These are phyloP conservation scores for Podospora anserina DNA, from an alignment of 495 filamentous ascomycete genomes.

Conservation along the genomic window DNA sequence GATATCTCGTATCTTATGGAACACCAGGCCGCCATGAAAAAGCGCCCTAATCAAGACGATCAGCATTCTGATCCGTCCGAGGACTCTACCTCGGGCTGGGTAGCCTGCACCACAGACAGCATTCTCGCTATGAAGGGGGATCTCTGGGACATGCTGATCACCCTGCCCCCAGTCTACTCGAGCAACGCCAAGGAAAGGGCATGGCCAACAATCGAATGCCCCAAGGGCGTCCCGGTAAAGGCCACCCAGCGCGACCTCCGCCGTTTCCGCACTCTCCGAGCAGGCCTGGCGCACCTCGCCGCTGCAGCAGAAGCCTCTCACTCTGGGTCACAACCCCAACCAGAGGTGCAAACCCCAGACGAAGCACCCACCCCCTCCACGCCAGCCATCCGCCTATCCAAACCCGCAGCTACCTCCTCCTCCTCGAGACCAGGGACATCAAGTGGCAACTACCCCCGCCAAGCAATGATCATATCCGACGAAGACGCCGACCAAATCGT, in stretches of 20 bases:
- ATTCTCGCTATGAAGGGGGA: slow-evolving; percentile 78
- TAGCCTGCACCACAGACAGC: slow-evolving; percentile 92
- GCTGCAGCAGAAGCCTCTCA: slow-evolving; percentile 23
- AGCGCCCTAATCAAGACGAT: slow-evolving; percentile 22
- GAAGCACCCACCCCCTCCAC: slow-evolving; percentile 24
- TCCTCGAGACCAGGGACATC: slow-evolving; percentile 30
- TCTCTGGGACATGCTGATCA: slow-evolving; percentile 85
- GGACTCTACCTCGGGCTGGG: slow-evolving; percentile 67
- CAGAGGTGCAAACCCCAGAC: slow-evolving; percentile 19
- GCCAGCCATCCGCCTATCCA: slow-evolving; percentile 26
- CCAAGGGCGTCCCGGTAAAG: slow-evolving; percentile 60
- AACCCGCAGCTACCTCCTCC: slow-evolving; percentile 15
- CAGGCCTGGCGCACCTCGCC: slow-evolving; percentile 58
- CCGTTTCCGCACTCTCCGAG: slow-evolving; percentile 69
- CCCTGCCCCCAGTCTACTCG: slow-evolving; percentile 62
- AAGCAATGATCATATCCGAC: slow-evolving; percentile 21
- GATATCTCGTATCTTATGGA: slow-evolving; percentile 78
- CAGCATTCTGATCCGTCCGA: slow-evolving; percentile 29
- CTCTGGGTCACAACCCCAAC: slow-evolving; percentile 1
- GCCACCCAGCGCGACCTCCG: slow-evolving; percentile 89
- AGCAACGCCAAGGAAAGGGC: slow-evolving; percentile 53
- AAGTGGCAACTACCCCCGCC: slow-evolving; percentile 5
- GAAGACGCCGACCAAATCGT: slow-evolving; percentile 56
- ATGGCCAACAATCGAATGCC: slow-evolving; percentile 74
- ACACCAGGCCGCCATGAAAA: slow-evolving; percentile 42